phyloP scores from a whole-genome alignment of 2,329 filamentous ascomycete species.

The Aspergillus niger region DNA sequence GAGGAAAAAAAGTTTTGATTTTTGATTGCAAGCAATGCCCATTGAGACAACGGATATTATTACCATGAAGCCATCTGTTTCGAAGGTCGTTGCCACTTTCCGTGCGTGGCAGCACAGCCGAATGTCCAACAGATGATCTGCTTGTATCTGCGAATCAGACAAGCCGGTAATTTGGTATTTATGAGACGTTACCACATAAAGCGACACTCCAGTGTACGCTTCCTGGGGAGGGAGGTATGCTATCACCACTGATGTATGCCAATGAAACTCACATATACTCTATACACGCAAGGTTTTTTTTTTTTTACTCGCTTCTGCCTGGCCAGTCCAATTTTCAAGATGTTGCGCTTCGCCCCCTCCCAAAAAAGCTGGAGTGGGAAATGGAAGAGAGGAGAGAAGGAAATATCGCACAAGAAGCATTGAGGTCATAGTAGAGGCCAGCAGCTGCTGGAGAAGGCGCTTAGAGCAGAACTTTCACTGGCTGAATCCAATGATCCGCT shows the following conservation, averaged over 20 bases:
- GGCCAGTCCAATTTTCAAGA: not conserved
- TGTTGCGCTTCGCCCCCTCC: not conserved
- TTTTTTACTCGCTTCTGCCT: not conserved
- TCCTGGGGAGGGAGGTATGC: not conserved
- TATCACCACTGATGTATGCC: too few relatives aligned
- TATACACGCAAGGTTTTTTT: not conserved
- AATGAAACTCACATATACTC: not conserved
- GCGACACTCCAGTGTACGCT: not conserved
- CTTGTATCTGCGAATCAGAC: not conserved
- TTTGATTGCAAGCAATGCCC: not conserved
- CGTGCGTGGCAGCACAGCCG: not conserved
- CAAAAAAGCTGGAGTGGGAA: not conserved
- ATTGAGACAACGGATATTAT: not conserved
- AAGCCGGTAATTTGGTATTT: not conserved
- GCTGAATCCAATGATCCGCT: not conserved
- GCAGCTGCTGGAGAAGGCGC: not conserved
- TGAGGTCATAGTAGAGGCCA: not conserved
- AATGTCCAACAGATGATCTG: not conserved
- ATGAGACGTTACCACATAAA: not conserved
- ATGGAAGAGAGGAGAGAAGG: not conserved
- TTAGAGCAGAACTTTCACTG: not conserved
- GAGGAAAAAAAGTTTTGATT: too few relatives aligned
- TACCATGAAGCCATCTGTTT: not conserved
- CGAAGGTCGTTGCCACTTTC: not conserved
- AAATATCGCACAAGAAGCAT: not conserved